A percentile compares a stretch with the other conserved stretches of the same genome.
Conservation (phyloP, 2,329 filamentous ascomycete genomes). For the Colletotrichum endophyticum region DNA sequence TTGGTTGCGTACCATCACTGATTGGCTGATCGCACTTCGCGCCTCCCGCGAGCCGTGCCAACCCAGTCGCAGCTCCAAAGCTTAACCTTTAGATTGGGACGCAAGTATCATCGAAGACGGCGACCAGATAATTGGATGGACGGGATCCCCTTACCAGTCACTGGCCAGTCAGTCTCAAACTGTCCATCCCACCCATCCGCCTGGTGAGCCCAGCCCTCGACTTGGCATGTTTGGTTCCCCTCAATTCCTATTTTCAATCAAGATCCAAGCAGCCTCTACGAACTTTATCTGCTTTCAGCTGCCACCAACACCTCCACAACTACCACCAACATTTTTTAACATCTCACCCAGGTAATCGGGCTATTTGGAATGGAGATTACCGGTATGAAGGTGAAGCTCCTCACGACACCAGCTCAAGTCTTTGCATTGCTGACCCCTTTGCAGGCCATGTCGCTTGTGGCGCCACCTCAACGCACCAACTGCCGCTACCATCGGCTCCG, state of each 20-base stretch:
- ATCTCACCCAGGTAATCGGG: not conserved
- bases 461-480: not conserved
- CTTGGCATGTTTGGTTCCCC: not conserved
- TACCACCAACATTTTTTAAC: not conserved
- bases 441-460: not conserved
- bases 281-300: not conserved
- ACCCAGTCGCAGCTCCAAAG: constrained; percentile 5
- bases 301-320: not conserved
- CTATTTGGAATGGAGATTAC: not conserved
- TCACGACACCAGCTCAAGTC: not conserved
- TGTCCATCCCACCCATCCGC: not conserved
- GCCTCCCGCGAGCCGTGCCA: constrained; percentile 6
- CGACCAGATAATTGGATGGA: not conserved
- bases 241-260: not conserved
- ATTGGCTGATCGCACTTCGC: not conserved
- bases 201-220: not conserved
- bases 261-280: not conserved
- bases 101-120: not conserved
- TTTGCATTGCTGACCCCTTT: not conserved
- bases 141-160: not conserved
- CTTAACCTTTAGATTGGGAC: constrained; percentile 16
- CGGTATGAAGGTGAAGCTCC: not conserved
- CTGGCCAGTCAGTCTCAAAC: not conserved
- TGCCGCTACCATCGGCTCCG: not conserved
- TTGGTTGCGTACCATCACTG: not conserved